phyloP scores from a whole-genome alignment of 1,284 basidiomycete genomes.

The Malassezia arunalokei region DNA sequence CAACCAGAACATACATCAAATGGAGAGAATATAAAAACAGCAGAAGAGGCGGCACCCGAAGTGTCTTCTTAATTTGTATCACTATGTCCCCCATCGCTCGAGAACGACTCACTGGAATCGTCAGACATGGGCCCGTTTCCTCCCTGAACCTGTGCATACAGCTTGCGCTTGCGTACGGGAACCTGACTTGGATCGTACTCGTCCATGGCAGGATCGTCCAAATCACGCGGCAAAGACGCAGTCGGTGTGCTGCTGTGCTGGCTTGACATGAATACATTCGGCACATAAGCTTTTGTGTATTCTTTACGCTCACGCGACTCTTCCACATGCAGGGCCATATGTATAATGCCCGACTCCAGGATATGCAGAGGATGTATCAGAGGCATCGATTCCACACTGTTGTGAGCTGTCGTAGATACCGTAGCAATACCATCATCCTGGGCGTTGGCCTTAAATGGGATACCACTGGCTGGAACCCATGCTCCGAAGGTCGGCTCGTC shows the following conservation, averaged over 20 bases:
- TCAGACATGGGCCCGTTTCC: conserved; percentile 8
- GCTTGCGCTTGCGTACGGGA: conserved; percentile 2
- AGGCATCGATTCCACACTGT: background rate
- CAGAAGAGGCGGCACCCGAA: background rate
- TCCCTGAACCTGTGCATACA: conserved; percentile 2
- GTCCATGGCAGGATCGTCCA: conserved; percentile 11
- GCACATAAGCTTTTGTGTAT: background rate
- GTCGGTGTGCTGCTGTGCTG: background rate
- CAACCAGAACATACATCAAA: background rate
- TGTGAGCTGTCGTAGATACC: background rate
- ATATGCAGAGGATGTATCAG: conserved; percentile 9
- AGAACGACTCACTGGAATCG: conserved; percentile 8
- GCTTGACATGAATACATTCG: background rate
- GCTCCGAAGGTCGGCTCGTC: conserved; percentile 1
- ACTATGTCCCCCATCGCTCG: background rate
- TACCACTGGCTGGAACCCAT: conserved; percentile 7
- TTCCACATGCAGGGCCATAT: conserved; percentile 9
- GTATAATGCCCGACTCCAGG: conserved; percentile 13
- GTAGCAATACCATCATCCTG: background rate
- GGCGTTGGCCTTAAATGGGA: background rate
- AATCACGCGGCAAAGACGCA: conserved; percentile 5
- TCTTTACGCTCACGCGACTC: background rate
- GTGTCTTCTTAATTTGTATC: too few species aligned
- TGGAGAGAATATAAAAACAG: background rate
- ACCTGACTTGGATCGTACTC: background rate